phyloP scores from a whole-genome alignment of 2,329 filamentous ascomycete species.

The Cladobotryum mycophilum region DNA sequence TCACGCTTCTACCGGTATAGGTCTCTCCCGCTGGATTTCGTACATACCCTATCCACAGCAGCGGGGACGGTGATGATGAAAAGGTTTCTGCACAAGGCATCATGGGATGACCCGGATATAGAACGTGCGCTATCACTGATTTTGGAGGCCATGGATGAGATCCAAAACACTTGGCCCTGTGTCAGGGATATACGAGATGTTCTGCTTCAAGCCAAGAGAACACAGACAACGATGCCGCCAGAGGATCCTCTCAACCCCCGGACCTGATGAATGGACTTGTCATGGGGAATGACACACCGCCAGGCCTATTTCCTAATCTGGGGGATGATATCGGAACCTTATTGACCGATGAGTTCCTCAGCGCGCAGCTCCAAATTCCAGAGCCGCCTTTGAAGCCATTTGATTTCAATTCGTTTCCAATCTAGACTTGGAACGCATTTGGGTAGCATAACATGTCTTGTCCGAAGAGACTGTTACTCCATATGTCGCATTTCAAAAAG shows the following conservation, averaged over 20 bases:
- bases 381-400: constrained; percentile 23
- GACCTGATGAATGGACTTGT: constrained; percentile 30
- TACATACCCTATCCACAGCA: constrained; percentile 42
- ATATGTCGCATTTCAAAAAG: no score
- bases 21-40: constrained; percentile 41
- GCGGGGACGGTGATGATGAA: constrained; percentile 43
- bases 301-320: constrained; percentile 23
- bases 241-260: constrained; percentile 25
- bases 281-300: constrained; percentile 18
- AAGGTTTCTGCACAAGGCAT: constrained; percentile 33
- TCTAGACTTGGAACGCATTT: no score
- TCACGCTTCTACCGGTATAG: constrained; percentile 37
- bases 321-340: constrained; percentile 27
- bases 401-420: constrained; percentile 24
- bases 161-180: constrained; percentile 44
- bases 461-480: no score
- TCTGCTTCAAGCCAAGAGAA: constrained; percentile 24
- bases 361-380: constrained; percentile 25
- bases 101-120: constrained; percentile 40
- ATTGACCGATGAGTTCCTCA: constrained; percentile 29
- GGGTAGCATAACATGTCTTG: no score
- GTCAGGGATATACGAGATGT: constrained; percentile 36
- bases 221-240: constrained; percentile 25
- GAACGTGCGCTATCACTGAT: constrained; percentile 42
- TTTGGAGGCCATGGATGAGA: constrained; percentile 44